Evolutionary conservation across 768 basidiomycete species (phyloP), one percentile per base, ranked within the genome.

Genomic region (Panaeolus papilionaceus): DNA sequence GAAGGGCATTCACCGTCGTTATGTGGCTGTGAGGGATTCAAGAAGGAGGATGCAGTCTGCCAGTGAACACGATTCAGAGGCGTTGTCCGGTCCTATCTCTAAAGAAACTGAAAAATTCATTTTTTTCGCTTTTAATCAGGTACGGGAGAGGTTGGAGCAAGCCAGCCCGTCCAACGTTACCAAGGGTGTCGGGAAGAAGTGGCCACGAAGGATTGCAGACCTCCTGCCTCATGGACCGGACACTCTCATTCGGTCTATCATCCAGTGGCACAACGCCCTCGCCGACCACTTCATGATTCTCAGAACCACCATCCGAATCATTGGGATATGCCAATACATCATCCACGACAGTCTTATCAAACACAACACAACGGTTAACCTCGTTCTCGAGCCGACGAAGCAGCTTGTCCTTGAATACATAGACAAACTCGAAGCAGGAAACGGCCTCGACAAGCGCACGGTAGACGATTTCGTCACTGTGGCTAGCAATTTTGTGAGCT

Each of bases 201-300:
- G 63, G 63, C 63, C 63, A 38, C 39, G 26, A 23, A 64, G 14
- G 5, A 33, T 45, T 9, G 40, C 45, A 26, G 63, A 64, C 40
- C 40, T 64, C 8, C 12, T 64, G 26, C 63, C 63, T 28, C 20
- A n/a, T 23, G 63, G 63, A 23, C n/a, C 63, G 14, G 63, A 64
- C 8, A 18, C n/a, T 1, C 14, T 64, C 8, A n/a, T 64, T 7
- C 63, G 42, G 1, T 23, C 63, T 7, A 39, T 64, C 38, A 39
- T 64, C 26, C 38, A 33, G 20, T 64, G 63, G 63, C 45, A 64
- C 16, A 14, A 4, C 8, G 23, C 28, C 39, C 3, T 64, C 16
- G 18, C 38, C 37, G 63, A 64, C 45, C 26, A 38, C 23, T 47
- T 47, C 45, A 42, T 44, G 16, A 33, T 64, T 9, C 45, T 44